Conservation (phyloP, 768 basidiomycete genomes). For the Sporobolomyces phaffii region DNA sequence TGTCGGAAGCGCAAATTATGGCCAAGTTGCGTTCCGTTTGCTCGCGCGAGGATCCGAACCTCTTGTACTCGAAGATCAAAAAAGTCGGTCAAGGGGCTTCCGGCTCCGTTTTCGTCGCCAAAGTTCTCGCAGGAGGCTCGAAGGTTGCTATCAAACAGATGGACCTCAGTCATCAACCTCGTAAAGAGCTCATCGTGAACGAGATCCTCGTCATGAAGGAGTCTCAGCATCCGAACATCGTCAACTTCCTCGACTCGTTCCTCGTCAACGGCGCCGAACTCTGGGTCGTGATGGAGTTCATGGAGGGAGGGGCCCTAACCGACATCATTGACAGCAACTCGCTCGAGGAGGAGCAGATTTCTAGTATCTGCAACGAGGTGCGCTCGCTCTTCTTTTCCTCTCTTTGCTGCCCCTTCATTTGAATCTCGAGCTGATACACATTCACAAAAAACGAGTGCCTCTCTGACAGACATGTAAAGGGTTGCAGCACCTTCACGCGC, state of each 20-base stretch:
- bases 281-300: slow-evolving; percentile 99
- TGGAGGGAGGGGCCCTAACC: slow-evolving; percentile 90
- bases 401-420: slow-evolving; percentile 53
- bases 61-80: slow-evolving; percentile 90
- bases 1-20: slow-evolving; percentile 98
- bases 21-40: slow-evolving; percentile 89
- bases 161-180: slow-evolving; percentile 76
- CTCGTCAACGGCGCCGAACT: slow-evolving; percentile 90
- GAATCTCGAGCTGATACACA: slow-evolving; percentile 62
- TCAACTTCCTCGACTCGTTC: slow-evolving; percentile 78
- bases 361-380: slow-evolving; percentile 73
- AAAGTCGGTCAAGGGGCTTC: slow-evolving; percentile 99
- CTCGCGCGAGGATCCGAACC: slow-evolving; percentile 75
- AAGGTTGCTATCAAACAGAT: slow-evolving; percentile 94
- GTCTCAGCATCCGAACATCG: slow-evolving; percentile 84
- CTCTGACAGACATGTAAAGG: slow-evolving; percentile 93
- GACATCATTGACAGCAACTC: slow-evolving; percentile 97
- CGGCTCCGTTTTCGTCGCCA: slow-evolving; percentile 95
- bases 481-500: slow-evolving; percentile 81
- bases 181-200: slow-evolving; percentile 95
- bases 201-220: slow-evolving; percentile 99
- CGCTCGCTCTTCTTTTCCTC: background rate
- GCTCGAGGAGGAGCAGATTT: slow-evolving; percentile 78
- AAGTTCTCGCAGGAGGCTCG: slow-evolving; percentile 77
- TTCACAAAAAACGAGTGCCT: no score